These are phyloP conservation scores for Talinum fruticosum DNA, from an alignment of 148 eudicot genomes.

Conservation along the genomic window DNA sequence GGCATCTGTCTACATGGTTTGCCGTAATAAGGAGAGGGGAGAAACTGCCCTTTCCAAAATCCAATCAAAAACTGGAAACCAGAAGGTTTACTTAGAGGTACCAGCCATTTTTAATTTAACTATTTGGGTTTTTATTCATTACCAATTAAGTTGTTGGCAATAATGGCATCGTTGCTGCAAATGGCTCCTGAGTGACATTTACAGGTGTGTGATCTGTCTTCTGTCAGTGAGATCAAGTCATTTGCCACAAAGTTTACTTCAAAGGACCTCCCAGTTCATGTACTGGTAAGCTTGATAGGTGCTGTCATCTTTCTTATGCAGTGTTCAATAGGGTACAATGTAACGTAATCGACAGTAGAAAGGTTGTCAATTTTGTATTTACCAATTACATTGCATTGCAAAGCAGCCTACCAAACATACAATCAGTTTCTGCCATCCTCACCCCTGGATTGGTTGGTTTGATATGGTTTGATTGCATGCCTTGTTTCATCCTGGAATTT, in stretches of 20 bases:
- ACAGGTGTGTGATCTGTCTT: conserved; percentile 92
- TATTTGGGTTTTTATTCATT: conserved; percentile 9
- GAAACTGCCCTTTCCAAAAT: conserved; percentile 78
- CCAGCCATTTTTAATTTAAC: background rate
- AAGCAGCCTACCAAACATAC: background rate
- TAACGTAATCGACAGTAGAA: background rate
- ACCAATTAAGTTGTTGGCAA: background rate
- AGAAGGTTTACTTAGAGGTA: conserved; percentile 84
- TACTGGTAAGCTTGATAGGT: conserved; percentile 49
- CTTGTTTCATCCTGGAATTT: background rate
- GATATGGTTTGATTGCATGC: background rate
- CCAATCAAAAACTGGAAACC: conserved; percentile 67
- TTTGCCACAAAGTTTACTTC: conserved; percentile 57
- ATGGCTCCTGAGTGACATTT: conserved; percentile 17
- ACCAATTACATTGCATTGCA: background rate
- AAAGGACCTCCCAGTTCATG: conserved; percentile 68
- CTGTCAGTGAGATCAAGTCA: conserved; percentile 65
- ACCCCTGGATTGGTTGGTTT: background rate
- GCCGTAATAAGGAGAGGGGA: conserved; percentile 92
- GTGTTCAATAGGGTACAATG: background rate
- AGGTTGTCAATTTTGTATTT: background rate
- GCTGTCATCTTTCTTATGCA: background rate
- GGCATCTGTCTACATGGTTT: conserved; percentile 82
- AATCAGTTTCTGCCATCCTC: background rate
- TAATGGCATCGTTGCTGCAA: background rate